Evolutionary conservation across 2,329 filamentous ascomycete species (phyloP).

Genomic region (Aspergillus vadensis): DNA sequence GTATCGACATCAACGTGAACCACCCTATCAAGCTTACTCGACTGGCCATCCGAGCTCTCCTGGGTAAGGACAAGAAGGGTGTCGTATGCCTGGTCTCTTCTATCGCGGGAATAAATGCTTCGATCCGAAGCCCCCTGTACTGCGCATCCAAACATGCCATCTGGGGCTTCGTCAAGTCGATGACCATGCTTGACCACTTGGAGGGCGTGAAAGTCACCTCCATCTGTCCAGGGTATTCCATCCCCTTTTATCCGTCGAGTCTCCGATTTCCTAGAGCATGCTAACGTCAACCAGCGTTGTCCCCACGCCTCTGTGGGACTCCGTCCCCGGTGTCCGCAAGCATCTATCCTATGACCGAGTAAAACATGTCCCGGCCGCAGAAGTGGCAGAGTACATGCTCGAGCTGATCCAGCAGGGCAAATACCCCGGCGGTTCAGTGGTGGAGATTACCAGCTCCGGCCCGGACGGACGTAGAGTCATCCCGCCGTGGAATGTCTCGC

Average conservation of each 20-base stretch:
- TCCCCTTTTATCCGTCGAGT: not conserved
- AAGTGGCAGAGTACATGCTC: constrained; percentile 4
- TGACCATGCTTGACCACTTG: not conserved
- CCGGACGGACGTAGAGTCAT: not conserved
- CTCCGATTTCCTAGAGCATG: too few species aligned
- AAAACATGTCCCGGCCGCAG: not conserved
- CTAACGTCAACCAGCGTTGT: not conserved
- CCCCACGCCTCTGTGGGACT: not conserved
- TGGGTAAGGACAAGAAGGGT: constrained; percentile 8
- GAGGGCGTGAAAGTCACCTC: constrained; percentile 11
- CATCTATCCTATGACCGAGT: not conserved
- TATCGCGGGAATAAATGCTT: not conserved
- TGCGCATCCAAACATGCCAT: constrained; percentile 12
- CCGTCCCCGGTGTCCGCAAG: not conserved
- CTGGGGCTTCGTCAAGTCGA: constrained; percentile 6
- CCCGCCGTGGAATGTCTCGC: not conserved
- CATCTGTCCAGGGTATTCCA: constrained; percentile 11
- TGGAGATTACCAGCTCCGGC: not conserved
- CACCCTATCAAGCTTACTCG: constrained; percentile 13
- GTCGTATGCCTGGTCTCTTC: constrained; percentile 5
- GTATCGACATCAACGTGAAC: constrained; percentile 8
- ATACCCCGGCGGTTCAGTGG: constrained; percentile 5
- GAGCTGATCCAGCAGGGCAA: not conserved
- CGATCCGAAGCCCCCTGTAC: constrained; percentile 3
- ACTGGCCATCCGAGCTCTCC: constrained; percentile 7